These are phyloP conservation scores for Venturia oleaginea DNA, from an alignment of 2,329 filamentous ascomycete species.

Conservation along the genomic window DNA sequence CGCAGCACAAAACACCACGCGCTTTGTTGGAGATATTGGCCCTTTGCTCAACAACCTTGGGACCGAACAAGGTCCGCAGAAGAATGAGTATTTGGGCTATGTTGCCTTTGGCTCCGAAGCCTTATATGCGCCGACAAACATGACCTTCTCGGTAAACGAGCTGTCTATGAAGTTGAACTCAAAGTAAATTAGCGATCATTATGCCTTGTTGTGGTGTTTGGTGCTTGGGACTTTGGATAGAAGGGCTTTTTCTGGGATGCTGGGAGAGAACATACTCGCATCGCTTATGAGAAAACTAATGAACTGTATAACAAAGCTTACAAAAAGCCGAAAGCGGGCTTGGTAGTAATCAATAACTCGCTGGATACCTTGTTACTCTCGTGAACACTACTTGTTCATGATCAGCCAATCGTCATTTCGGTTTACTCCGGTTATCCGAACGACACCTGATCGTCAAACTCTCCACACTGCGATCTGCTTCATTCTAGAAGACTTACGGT, in stretches of 20 bases:
- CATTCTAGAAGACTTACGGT: too few species aligned
- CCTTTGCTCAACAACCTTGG: conserved; percentile 37
- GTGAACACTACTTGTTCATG: too few species aligned
- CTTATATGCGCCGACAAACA: conserved; percentile 33
- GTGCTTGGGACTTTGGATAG: neutral
- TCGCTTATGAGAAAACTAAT: neutral
- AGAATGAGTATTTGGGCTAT: conserved; percentile 43
- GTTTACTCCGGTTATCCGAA: too few species aligned
- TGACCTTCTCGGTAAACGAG: conserved; percentile 40
- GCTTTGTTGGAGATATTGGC: conserved; percentile 40
- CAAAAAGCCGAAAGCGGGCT: neutral
- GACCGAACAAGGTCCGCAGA: conserved; percentile 27
- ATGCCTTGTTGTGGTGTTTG: neutral
- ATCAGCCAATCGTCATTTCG: too few species aligned
- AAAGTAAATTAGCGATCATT: neutral
- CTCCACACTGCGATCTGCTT: too few species aligned
- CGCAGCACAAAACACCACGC: conserved; percentile 26
- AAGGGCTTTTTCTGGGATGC: neutral
- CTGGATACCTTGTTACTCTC: neutral
- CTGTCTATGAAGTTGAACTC: conserved; percentile 24
- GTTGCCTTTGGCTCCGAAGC: conserved; percentile 45
- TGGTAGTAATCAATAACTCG: neutral
- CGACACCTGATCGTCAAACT: too few species aligned
- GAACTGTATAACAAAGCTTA: neutral
- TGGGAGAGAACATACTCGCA: neutral